phyloP scores from a whole-genome alignment of 169 alveolate genomes.

The Miamiensis avidus region DNA sequence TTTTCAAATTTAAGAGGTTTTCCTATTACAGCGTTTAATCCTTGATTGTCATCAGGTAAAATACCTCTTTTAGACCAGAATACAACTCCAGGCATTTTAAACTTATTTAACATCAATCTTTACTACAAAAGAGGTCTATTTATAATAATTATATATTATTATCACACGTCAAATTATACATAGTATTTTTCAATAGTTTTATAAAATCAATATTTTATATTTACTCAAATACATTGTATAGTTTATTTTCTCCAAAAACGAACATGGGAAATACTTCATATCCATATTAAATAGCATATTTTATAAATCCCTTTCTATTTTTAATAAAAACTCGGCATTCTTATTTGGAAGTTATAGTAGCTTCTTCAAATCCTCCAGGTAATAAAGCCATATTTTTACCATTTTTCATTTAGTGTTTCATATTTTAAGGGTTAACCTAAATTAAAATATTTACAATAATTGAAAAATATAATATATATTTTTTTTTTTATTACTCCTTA shows the following conservation, averaged over 20 bases:
- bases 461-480: not conserved
- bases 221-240: conserved; percentile 16
- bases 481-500: conserved; percentile 29
- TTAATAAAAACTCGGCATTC: conserved; percentile 34
- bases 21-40: conserved; percentile 31
- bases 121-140: not conserved
- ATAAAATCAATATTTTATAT: too few relatives aligned
- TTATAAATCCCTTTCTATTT: conserved; percentile 39
- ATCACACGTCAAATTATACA: too few relatives aligned
- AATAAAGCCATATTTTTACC: conserved; percentile 19
- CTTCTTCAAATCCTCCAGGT: conserved; percentile 48
- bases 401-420: conserved; percentile 15
- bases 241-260: conserved; percentile 36
- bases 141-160: too few relatives aligned
- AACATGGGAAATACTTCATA: conserved; percentile 32
- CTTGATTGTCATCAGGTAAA: conserved; percentile 17
- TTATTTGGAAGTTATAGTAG: conserved; percentile 21
- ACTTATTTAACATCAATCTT: conserved; percentile 33
- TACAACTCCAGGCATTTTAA: conserved; percentile 32
- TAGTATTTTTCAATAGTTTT: too few relatives aligned
- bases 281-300: conserved; percentile 41
- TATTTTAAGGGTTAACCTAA: conserved; percentile 34
- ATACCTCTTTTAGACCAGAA: conserved; percentile 32
- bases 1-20: conserved; percentile 27
- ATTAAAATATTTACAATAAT: not conserved